Evolutionary conservation across 148 eudicot genomes (phyloP).

Genomic region (Rhododendron kiyosumense): DNA sequence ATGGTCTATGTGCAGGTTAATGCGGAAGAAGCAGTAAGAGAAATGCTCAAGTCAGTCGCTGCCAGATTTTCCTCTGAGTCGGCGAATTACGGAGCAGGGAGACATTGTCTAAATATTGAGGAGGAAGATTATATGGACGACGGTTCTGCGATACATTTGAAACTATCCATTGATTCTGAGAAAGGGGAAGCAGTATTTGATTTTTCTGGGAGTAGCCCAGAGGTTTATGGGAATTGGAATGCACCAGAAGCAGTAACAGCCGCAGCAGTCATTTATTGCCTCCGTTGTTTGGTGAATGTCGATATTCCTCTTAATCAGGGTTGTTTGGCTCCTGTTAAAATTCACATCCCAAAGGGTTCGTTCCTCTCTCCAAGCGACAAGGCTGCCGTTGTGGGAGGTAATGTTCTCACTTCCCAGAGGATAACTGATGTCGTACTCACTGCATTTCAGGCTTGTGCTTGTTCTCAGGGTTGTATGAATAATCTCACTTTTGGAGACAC

Average conservation of each 20-base stretch:
- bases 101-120: conserved; percentile 48
- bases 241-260: conserved; percentile 93
- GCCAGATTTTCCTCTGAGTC: conserved; percentile 45
- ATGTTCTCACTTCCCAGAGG: conserved; percentile 94
- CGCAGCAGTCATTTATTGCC: conserved; percentile 93
- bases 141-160: conserved; percentile 79
- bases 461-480: conserved; percentile 99
- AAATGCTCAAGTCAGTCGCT: conserved; percentile 91
- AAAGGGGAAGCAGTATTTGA: conserved; percentile 86
- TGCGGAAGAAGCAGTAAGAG: conserved; percentile 89
- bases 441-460: conserved; percentile 97
- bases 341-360: conserved; percentile 71
- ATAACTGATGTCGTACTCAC: conserved; percentile 88
- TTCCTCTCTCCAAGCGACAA: conserved; percentile 94
- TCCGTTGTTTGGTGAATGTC: conserved; percentile 82
- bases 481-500: conserved; percentile 91
- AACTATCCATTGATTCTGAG: conserved; percentile 60
- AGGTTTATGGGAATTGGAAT: conserved; percentile 96
- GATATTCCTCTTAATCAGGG: conserved; percentile 98
- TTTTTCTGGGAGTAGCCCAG: conserved; percentile 86
- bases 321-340: conserved; percentile 87
- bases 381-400: conserved; percentile 98
- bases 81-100: conserved; percentile 9
- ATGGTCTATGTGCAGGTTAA: conserved; percentile 84
- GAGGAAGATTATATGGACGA: conserved; percentile 99